A percentile compares a stretch with the other conserved stretches of the same genome.
Evolutionary conservation across 169 alveolate genomes (phyloP).

Genomic region (Plasmodium vivax): DNA sequence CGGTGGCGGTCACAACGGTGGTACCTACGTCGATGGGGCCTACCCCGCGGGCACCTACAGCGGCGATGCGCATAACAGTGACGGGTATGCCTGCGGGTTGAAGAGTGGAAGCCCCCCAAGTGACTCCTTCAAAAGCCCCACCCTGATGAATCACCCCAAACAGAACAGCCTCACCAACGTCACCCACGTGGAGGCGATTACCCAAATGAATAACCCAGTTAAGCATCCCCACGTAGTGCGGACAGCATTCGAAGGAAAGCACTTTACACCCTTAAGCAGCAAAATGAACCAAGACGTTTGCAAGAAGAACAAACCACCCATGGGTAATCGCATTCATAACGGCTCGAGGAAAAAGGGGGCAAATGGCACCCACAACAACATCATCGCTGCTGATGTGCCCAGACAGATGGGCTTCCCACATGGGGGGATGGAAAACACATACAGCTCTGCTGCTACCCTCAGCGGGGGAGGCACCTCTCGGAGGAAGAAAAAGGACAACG

Average conservation of each 20-base stretch:
- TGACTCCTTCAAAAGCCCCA: neutral
- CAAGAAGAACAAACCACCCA: neutral
- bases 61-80: neutral
- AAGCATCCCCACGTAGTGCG: neutral
- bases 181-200: neutral
- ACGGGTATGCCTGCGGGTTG: neutral
- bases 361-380: neutral
- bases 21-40: neutral
- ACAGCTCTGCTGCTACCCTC: neutral
- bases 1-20: neutral
- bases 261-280: neutral
- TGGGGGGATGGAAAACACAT: neutral
- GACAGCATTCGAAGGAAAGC: neutral
- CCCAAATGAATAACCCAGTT: neutral
- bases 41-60: neutral
- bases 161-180: neutral
- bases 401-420: neutral
- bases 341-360: neutral
- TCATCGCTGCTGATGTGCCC: neutral
- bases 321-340: neutral
- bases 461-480: neutral
- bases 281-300: neutral
- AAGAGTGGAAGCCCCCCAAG: neutral
- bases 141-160: neutral
- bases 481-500: neutral